These are phyloP conservation scores for Auxenochlorella pyrenoidosa DNA, from an alignment of 139 green algal species.

Conservation along the genomic window DNA sequence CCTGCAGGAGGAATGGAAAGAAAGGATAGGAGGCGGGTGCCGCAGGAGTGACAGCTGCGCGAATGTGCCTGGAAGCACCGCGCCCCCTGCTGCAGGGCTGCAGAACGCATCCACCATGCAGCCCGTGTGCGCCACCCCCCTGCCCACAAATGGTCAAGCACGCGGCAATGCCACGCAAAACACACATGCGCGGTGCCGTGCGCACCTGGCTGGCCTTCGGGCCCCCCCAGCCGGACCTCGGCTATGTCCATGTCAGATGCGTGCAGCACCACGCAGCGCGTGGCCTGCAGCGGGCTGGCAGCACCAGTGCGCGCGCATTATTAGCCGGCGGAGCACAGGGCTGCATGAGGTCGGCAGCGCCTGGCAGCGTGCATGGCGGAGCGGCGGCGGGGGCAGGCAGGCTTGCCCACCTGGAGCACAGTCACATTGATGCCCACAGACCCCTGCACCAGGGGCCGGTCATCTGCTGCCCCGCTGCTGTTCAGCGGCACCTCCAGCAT, in stretches of 20 bases:
- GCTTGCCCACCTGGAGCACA: slow-evolving; percentile 12
- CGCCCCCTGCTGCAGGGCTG: no score
- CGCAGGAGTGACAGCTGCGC: no score
- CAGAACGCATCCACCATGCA: no score
- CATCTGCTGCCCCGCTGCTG: slow-evolving; percentile 15
- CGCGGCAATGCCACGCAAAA: not conserved
- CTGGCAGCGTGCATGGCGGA: no score
- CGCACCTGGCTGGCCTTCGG: not conserved
- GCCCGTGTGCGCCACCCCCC: no score
- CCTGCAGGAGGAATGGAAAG: not conserved
- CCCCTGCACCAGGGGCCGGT: slow-evolving; percentile 17
- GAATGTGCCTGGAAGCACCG: no score
- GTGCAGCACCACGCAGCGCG: slow-evolving; percentile 76
- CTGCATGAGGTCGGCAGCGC: not conserved
- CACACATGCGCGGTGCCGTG: not conserved
- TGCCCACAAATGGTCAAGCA: no score
- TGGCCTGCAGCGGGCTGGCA: slow-evolving; percentile 23
- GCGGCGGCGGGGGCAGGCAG: no score
- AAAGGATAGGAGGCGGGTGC: no score
- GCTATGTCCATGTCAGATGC: slow-evolving; percentile 54
- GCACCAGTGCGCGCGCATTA: not conserved
- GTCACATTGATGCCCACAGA: slow-evolving; percentile 52
- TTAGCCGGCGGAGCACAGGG: no score
- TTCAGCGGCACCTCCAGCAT: slow-evolving; percentile 52
- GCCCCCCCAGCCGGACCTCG: slow-evolving; percentile 32